Evolutionary conservation across 2,329 filamentous ascomycete species (phyloP).

Genomic region (Colletotrichum acutatum): DNA sequence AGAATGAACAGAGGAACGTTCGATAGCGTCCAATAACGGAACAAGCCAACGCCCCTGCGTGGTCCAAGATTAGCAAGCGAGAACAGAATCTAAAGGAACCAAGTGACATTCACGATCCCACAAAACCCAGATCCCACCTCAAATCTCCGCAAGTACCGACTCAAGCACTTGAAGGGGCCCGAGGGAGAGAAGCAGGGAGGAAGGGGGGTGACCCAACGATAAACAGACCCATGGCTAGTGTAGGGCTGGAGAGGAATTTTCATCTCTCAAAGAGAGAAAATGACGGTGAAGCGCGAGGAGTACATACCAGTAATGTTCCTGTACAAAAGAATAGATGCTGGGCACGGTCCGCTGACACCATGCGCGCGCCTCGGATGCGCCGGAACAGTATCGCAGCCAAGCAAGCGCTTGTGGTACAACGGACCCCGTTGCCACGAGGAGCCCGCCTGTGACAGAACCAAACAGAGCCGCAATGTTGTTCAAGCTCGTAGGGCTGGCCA

Average conservation of each 20-base stretch:
- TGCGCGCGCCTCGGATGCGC: constrained; percentile 56
- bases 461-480: constrained; percentile 59
- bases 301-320: constrained; percentile 87
- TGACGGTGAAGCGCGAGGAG: background rate
- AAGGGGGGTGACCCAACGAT: background rate
- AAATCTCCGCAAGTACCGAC: constrained; percentile 29
- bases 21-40: constrained; percentile 88
- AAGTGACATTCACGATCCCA: background rate
- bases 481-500: constrained; percentile 47
- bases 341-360: constrained; percentile 84
- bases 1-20: constrained; percentile 91
- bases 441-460: constrained; percentile 73
- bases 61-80: constrained; percentile 13
- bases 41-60: constrained; percentile 83
- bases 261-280: background rate
- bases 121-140: background rate
- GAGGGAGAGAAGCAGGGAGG: background rate
- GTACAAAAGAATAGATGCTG: constrained; percentile 92
- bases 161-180: background rate
- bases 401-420: constrained; percentile 79
- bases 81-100: background rate
- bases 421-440: constrained; percentile 74
- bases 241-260: background rate
- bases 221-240: background rate
- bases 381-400: constrained; percentile 75